Conservation (phyloP, 345 rosid species). For the Moringa oleifera region DNA sequence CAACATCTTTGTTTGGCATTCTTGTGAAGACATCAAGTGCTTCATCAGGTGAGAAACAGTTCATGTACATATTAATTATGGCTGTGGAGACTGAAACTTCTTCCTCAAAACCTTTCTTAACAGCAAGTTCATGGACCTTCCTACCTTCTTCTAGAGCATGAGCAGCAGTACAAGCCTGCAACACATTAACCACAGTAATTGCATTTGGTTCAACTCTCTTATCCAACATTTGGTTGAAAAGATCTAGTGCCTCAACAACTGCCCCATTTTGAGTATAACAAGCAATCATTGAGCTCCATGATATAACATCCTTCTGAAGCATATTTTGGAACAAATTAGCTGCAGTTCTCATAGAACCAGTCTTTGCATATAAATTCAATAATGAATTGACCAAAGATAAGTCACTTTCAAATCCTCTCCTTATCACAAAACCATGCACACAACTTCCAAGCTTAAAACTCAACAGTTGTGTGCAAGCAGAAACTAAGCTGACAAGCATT, state of each 20-base stretch:
- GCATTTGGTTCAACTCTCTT: conserved; percentile 29
- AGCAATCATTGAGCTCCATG: conserved; percentile 51
- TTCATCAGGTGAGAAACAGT: conserved; percentile 40
- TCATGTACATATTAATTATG: conserved; percentile 58
- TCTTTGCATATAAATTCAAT: conserved; percentile 47
- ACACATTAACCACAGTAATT: conserved; percentile 34
- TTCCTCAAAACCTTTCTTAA: conserved; percentile 30
- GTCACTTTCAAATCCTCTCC: conserved; percentile 33
- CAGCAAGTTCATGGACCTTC: conserved; percentile 41
- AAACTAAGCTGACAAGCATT: conserved; percentile 44
- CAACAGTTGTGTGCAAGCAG: conserved; percentile 41
- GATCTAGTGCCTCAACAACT: conserved; percentile 28
- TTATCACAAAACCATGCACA: conserved; percentile 41
- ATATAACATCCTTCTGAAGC: conserved; percentile 44
- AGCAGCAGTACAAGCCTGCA: conserved; percentile 46
- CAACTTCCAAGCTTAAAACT: conserved; percentile 37
- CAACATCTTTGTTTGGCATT: conserved; percentile 49
- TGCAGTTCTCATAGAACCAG: conserved; percentile 26
- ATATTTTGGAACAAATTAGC: conserved; percentile 32
- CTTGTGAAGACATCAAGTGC: conserved; percentile 40
- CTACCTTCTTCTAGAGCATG: conserved; percentile 37
- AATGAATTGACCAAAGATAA: conserved; percentile 36
- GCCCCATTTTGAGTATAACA: conserved; percentile 36
- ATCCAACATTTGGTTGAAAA: conserved; percentile 42
- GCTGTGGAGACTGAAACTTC: conserved; percentile 47